phyloP scores from a whole-genome alignment of 2,329 filamentous ascomycete species.

The Clarireedia paspali region DNA sequence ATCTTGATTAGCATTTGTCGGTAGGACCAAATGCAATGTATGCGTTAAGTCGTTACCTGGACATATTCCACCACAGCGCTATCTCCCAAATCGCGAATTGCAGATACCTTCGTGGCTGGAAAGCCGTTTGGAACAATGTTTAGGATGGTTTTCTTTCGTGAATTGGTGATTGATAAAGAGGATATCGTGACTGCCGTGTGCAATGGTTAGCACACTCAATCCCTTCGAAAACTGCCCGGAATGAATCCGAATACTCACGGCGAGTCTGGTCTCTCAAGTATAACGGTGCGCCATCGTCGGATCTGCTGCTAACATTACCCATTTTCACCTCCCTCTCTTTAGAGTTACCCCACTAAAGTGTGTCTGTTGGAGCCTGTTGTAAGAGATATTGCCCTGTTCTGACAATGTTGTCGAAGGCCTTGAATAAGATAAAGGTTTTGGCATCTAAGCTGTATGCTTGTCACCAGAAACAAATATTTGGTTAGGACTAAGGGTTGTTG shows the following conservation, averaged over 20 bases:
- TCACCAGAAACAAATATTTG: too few species aligned
- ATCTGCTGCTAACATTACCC: slow-evolving; percentile 86
- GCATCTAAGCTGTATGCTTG: slow-evolving; percentile 23
- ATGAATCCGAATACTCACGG: slow-evolving; percentile 50
- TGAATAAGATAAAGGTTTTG: slow-evolving; percentile 16
- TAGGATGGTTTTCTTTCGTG: slow-evolving; percentile 67
- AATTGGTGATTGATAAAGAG: slow-evolving; percentile 73
- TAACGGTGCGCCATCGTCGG: slow-evolving; percentile 72
- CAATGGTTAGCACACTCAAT: slow-evolving; percentile 10
- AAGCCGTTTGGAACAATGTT: slow-evolving; percentile 79
- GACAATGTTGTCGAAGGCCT: slow-evolving; percentile 22
- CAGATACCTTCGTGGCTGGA: slow-evolving; percentile 71
- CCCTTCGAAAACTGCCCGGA: neutral
- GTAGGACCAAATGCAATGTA: slow-evolving; percentile 7
- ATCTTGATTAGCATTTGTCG: slow-evolving; percentile 13
- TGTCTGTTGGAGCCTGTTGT: slow-evolving; percentile 9
- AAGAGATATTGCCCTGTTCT: slow-evolving; percentile 7
- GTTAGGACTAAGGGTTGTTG: neutral
- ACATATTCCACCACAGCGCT: slow-evolving; percentile 78
- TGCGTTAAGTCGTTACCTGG: slow-evolving; percentile 52
- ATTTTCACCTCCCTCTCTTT: slow-evolving; percentile 47
- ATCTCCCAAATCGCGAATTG: slow-evolving; percentile 66
- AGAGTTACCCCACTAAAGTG: slow-evolving; percentile 25
- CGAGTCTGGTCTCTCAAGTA: slow-evolving; percentile 87
- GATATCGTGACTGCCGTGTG: slow-evolving; percentile 68